Evolutionary conservation across 495 filamentous ascomycete genomes (phyloP), one percentile per base, ranked within the genome.

Genomic region (Tuber calosporum): DNA sequence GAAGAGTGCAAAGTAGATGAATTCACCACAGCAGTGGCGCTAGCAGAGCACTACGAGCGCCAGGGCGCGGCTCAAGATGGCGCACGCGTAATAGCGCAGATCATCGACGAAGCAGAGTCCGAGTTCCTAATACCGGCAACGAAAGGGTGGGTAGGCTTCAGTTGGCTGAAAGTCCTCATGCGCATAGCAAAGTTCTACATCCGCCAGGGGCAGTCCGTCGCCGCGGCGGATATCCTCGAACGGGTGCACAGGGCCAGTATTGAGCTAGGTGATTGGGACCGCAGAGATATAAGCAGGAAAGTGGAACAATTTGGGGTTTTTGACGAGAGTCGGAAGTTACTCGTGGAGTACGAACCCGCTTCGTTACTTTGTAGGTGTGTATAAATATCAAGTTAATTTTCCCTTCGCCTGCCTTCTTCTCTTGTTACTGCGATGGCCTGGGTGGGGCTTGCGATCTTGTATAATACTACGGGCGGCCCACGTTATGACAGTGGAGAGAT

Each of bases 161-260:
- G 53, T 26, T 62, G 53, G 53, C 53, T 62, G 26, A 62, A 34
- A 4, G 53, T 62, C 26, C 53, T 62, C 53, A 19, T 62, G 53
- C 53, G 53, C 53, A 62, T 62, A 13, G 26, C 53, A 15, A 62
- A 62, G 26, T 62, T 62, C 26, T 62, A 62, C 53, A 62, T 62
- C 11, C 53, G 53, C 26, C 53, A 62, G 53, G 53, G 53, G 30
- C 53, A 62, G 53, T 62, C 53, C 53, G 53, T 62, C 26, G 53
- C 53, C 15, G 53, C 53, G 13, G 53, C 34, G 53, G 53, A 62
- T 34, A 62, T 62, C 26, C 53, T 62, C 53, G 53, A 62, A 62
- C 53, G 53, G 26, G 53, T 62, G 13, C 53, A 62, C 30, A 62
- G 53, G 53, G 53, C 53, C 30, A 62, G 53, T 4, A 13, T 62